Percentiles rank a stretch among this genome's conserved stretches.
Conservation (phyloP, 1,284 basidiomycete genomes). For the Rhodotorula mucilaginosa region DNA sequence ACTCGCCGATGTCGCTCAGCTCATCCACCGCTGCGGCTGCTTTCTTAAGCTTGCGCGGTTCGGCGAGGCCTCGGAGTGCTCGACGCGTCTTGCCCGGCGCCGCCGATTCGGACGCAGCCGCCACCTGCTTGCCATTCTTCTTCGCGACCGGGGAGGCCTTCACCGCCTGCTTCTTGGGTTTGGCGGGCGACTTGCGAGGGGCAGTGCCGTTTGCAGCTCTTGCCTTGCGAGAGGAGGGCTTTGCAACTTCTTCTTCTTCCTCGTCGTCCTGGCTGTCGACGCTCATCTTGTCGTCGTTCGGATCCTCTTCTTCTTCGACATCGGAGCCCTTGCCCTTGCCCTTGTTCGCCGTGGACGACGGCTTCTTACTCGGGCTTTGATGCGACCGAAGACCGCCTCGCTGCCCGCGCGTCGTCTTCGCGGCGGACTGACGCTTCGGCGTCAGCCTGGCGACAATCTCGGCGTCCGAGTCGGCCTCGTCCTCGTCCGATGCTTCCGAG, state of each 20-base stretch:
- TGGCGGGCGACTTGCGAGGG: not conserved
- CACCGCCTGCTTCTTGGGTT: not conserved
- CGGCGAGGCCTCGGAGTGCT: constrained; percentile 1
- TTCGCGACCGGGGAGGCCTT: not conserved
- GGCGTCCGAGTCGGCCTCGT: constrained; percentile 19
- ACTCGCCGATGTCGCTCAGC: constrained; percentile 16
- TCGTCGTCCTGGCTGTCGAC: too few species aligned
- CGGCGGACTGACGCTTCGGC: constrained; percentile 7
- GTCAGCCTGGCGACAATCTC: constrained; percentile 11
- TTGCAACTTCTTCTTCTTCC: too few species aligned
- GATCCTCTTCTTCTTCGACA: not conserved
- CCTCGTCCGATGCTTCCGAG: constrained; percentile 12
- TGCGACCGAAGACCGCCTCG: constrained; percentile 10
- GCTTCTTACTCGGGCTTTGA: not conserved
- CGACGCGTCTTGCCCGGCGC: not conserved
- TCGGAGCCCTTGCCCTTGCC: constrained; percentile 10
- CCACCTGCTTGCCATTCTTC: constrained; percentile 6
- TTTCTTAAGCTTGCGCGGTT: constrained; percentile 14
- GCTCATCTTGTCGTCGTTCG: too few species aligned
- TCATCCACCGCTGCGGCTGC: not conserved
- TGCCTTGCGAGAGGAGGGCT: too few species aligned
- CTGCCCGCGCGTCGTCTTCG: not conserved
- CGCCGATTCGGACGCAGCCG: not conserved
- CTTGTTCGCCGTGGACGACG: not conserved
- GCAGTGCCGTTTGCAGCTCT: too few species aligned